These are phyloP conservation scores for Quercus bicolor DNA, from an alignment of 306 rosid genomes.

Conservation along the genomic window DNA sequence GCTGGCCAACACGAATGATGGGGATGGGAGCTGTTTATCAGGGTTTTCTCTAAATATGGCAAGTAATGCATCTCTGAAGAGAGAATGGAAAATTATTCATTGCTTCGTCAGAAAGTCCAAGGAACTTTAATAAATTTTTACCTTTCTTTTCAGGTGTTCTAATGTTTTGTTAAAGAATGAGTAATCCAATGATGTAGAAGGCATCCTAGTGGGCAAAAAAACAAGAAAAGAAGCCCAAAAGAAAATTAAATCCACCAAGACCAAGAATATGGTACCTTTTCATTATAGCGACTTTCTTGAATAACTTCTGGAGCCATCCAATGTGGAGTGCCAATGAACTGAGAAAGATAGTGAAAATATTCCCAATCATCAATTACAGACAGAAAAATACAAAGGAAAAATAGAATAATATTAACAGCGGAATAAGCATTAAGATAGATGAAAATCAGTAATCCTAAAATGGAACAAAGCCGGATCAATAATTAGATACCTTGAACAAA, in stretches of 20 bases:
- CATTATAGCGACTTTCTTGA: slow-evolving; percentile 98
- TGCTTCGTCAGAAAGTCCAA: background rate
- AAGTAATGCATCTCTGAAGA: no score
- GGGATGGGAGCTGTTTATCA: no score
- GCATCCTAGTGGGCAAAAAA: slow-evolving; percentile 18
- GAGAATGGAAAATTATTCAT: no score
- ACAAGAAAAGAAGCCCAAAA: slow-evolving; percentile 10
- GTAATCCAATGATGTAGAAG: slow-evolving; percentile 1
- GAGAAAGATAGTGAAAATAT: slow-evolving; percentile 33
- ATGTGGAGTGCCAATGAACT: slow-evolving; percentile 99
- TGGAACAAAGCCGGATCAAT: background rate
- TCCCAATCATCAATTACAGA: slow-evolving; percentile 16
- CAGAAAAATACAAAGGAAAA: background rate
- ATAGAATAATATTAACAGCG: background rate
- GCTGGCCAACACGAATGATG: no score
- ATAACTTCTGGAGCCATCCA: slow-evolving; percentile 99
- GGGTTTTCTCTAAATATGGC: no score
- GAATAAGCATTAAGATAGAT: background rate
- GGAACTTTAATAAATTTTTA: background rate
- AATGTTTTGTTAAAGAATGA: background rate
- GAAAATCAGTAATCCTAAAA: background rate
- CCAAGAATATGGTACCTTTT: slow-evolving; percentile 54
- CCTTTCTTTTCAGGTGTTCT: background rate
- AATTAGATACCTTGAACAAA: background rate
- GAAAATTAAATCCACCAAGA: slow-evolving; percentile 21